These are phyloP conservation scores for Manihot esculenta DNA, from an alignment of 441 rosid genomes.

Conservation along the genomic window DNA sequence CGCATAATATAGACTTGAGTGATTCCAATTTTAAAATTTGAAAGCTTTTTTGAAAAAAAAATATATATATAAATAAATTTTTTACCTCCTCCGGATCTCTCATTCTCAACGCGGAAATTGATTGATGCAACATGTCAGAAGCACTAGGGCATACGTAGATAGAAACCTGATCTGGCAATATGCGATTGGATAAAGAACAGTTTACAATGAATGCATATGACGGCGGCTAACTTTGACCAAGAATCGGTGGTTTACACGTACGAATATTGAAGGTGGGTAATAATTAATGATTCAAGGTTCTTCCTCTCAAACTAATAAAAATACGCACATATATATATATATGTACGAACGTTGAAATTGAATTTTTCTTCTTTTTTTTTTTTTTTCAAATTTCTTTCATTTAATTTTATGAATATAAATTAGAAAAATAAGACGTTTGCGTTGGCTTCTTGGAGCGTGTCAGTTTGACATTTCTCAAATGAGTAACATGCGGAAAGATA, in stretches of 20 bases:
- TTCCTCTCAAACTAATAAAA: background rate
- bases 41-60: too few species aligned
- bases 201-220: background rate
- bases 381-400: background rate
- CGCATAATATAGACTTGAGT: too few species aligned
- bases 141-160: too few species aligned
- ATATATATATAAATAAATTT: too few species aligned
- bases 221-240: constrained; percentile 11
- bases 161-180: background rate
- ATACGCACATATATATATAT: too few species aligned
- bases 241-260: background rate
- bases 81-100: too few species aligned
- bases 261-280: background rate
- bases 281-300: background rate
- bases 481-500: constrained; percentile 7
- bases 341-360: background rate
- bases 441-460: background rate
- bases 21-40: too few species aligned
- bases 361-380: background rate
- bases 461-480: constrained; percentile 10
- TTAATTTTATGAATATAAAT: background rate
- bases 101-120: too few species aligned
- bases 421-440: background rate
- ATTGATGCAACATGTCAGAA: too few species aligned
- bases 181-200: background rate